Evolutionary conservation across 116 monocot genomes (phyloP), one percentile per base, ranked within the genome.

Genomic region (Dioscorea cayenensis): DNA sequence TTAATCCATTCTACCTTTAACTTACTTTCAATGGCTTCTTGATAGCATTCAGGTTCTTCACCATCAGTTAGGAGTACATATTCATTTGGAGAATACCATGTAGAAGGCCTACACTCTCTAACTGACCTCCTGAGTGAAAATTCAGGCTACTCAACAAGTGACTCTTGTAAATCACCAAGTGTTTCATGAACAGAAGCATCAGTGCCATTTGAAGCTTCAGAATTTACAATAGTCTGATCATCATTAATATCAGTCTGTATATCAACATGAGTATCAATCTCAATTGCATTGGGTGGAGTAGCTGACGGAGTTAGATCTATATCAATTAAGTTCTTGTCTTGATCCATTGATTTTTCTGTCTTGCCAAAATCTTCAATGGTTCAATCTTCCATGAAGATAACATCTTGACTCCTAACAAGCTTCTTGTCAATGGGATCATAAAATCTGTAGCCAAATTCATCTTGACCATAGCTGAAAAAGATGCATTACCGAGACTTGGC

Each of bases 341-440:
- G 14, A 25, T 22, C 22, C 29, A 14, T 73, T 8, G 16, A 17
- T 32, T 51, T 73, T 5, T 50, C 9, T 6, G 1, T n/a, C 35
- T 65, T 65, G 18, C 51, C 49, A 65, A 74, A 14, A 10, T 74
- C 65, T 66, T 74, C 51, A 66, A 74, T 74, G 13, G 20, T 65
- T 55, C 58, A 36, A 66, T 66, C 21, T 55, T 66, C 74, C 43
- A 72, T 6, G 21, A 72, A 72, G 23, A 72, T 43, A 21, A 72
- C 43, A 49, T 72, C 61, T 43, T 28, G 14, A 28, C 72, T 72
- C 63, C 66, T 66, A 12, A 66, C 29, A 23, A 65, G 19, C 18
- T 74, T 66, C 51, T 55, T 52, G 2, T 66, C 19, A 18, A 51
- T 17, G 13, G 27, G 51, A 65, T 74, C 74, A 7, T 32, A 74